Base-by-base conservation (phyloP, 176 grass and related monocot species). In the Oropetium thomaeum region DNA sequence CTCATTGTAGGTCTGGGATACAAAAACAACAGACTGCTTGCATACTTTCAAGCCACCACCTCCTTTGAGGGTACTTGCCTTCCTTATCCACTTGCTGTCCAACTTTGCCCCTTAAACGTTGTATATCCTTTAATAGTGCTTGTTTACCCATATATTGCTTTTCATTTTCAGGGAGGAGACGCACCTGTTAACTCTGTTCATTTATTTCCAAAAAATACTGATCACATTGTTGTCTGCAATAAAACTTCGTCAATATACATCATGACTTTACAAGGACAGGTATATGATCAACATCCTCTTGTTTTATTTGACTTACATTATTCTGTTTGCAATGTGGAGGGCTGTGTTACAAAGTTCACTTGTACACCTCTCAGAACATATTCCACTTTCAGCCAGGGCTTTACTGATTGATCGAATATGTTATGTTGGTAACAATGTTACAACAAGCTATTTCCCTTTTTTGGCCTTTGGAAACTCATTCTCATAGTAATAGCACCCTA, bases 191-290 rank as follows among this genome's bases (percentile, higher is more conserved):
- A 99, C 74, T 92, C 89, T 57, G 91, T 99, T 31, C 91, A 95
- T 90, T 73, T 99, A 44, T 95, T 88, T 77, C 91, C 91, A 19
- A 99, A 94, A 81, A 99, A 99, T 76, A 85, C 72, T 53, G 92
- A 99, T 67, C 96, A 99, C 78, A 96, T 99, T 84, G 76, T 96
- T 84, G 92, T 99, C 51, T 96, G 89, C 71, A 99, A 92, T 71
- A 99, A 96, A 79, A 96, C 89, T 35, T 99, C 89, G 0, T 84
- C 96, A 61, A 88, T 96, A 77, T 90, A 87, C 81, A 90, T 99
- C 61, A 96, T 96, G 96, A 99, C 89, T 77, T 84, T 99, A 81
- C 92, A 99, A 82, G 96, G 89, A 65, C 89, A 96, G 96, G 96
- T 99, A 85, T 81, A 54, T 49, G 39, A 85, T 81, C 15, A 66